Conservation (phyloP, 345 rosid genomes). For the Boechera stricta region DNA sequence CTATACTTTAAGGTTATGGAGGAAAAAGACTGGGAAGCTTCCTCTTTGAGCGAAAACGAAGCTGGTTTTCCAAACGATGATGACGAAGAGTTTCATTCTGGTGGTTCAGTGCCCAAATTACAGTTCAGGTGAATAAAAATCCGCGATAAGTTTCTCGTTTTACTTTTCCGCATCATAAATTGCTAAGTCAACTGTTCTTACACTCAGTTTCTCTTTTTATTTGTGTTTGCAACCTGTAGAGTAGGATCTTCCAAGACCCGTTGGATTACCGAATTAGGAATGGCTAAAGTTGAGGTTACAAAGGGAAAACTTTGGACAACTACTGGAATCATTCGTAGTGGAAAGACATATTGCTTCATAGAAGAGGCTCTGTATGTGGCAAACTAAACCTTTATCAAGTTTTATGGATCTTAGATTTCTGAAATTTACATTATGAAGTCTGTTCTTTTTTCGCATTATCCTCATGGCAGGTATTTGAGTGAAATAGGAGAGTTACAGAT, state of each 20-base stretch:
- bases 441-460: not conserved
- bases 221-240: constrained; percentile 26
- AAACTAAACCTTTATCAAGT: not conserved
- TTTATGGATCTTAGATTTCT: not conserved
- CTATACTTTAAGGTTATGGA: constrained; percentile 24
- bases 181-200: not conserved
- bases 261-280: constrained; percentile 59
- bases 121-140: constrained; percentile 51
- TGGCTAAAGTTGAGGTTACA: constrained; percentile 75
- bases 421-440: constrained; percentile 10
- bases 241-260: constrained; percentile 65
- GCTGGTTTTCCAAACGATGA: constrained; percentile 27
- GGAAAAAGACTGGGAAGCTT: constrained; percentile 37
- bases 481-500: constrained; percentile 81
- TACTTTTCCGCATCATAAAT: not conserved
- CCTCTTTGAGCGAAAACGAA: constrained; percentile 41
- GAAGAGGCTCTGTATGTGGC: constrained; percentile 83
- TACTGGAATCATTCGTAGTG: constrained; percentile 62
- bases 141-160: constrained; percentile 2
- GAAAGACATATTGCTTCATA: constrained; percentile 61
- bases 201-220: not conserved
- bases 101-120: constrained; percentile 35
- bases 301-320: constrained; percentile 88
- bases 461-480: constrained; percentile 61
- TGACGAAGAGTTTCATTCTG: constrained; percentile 41